Evolutionary conservation across 2,329 filamentous ascomycete genomes (phyloP), one percentile per base, ranked within the genome.

Genomic region (Diaporthe vaccinii): DNA sequence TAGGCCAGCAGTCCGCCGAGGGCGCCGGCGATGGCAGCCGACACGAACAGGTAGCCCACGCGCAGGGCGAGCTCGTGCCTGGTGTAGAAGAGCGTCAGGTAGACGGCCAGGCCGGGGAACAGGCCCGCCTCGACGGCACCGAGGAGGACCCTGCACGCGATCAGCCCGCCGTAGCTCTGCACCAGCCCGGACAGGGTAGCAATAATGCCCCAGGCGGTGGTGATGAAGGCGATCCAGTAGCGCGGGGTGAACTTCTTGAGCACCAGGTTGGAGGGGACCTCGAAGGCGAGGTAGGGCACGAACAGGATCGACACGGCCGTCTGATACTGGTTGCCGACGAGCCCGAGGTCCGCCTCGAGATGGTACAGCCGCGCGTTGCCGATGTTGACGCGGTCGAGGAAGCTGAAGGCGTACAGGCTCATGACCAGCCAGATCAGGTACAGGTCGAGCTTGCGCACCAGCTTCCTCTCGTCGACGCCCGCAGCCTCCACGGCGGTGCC

Each of bases 21-120:
- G 1, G 92, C 93, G 3, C 94, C 94, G 0, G 93, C 93, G 4
- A 94, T 85, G 1, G 94, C 93, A 1, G 93, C 90, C 58, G 88
- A 90, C 69, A 93, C 91, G 80, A 95, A 95, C 0, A 95, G 87
- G 78, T 94, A 95, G 2, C 92, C 93, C 4, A 95, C 91, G 3
- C 94, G 90, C 57, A 95, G 84, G 6, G 93, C 93, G 2, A 95
- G 88, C 82, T 95, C 93, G 39, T 89, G 87, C 80, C 93, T 93
- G 62, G 91, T 93, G 84, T 95, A 95, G 86, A 94, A 95, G 78
- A 95, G 89, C 0, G 93, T 95, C 25, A 95, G 86, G 78, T 94
- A 94, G 25, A 93, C 84, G 7, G 90, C 91, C 78, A 93, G 84
- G 0, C 93, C 93, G 0, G 93, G 93, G 78, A 94, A 94, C 0